A percentile compares a stretch with the other conserved stretches of the same genome.
Evolutionary conservation across 1,139 yeast genomes (phyloP).

Genomic region (Geotrichum restrictum): DNA sequence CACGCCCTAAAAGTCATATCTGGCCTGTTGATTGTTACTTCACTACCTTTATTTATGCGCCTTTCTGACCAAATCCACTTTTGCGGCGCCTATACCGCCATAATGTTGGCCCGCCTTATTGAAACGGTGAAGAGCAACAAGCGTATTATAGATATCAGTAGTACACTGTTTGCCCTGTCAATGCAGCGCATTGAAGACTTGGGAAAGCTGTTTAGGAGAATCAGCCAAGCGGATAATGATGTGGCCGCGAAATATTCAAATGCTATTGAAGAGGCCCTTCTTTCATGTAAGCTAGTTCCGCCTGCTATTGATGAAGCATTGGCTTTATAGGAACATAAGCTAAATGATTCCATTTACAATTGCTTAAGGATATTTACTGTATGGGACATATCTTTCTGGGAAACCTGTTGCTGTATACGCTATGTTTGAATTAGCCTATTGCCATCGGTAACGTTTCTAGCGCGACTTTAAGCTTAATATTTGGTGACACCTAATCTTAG

Average conservation of each 20-base stretch:
- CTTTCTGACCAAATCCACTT: constrained; percentile 66
- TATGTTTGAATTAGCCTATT: too few species aligned
- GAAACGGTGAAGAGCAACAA: constrained; percentile 19
- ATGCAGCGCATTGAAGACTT: constrained; percentile 10
- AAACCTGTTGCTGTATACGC: too few species aligned
- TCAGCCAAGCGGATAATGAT: constrained; percentile 22
- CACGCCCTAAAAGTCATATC: constrained; percentile 48
- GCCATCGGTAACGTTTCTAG: too few species aligned
- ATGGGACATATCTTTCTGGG: too few species aligned
- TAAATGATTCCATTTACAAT: too few species aligned
- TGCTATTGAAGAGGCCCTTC: constrained; percentile 22
- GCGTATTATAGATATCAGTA: constrained; percentile 14
- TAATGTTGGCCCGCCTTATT: constrained; percentile 43
- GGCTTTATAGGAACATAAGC: not conserved
- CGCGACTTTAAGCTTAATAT: too few species aligned
- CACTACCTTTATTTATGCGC: constrained; percentile 36
- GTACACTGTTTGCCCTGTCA: constrained; percentile 16
- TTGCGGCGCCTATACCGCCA: constrained; percentile 50
- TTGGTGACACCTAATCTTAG: too few species aligned
- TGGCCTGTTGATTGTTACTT: constrained; percentile 44
- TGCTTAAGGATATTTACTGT: too few species aligned
- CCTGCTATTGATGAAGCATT: constrained; percentile 7
- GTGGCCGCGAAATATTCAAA: constrained; percentile 28
- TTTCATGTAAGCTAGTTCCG: constrained; percentile 14
- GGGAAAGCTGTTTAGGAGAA: constrained; percentile 11